Evolutionary conservation across 306 rosid genomes (phyloP), one percentile per base, ranked within the genome.

Genomic region (Casuarina glauca): DNA sequence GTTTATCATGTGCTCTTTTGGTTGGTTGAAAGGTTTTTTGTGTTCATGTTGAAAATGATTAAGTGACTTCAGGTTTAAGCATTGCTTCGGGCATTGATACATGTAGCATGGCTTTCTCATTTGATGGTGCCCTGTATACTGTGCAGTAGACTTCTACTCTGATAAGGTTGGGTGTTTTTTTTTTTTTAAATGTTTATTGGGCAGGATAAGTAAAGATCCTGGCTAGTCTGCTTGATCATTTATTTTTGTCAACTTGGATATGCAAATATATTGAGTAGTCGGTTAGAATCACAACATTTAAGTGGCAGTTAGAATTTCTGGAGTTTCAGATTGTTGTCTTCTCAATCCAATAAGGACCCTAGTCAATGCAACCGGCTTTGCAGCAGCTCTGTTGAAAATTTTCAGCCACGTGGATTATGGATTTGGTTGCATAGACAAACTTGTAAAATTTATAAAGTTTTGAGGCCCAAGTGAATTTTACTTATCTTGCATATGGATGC

Each of bases 11-110:
- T n/a, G 8, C 50, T 58, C 35, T 70, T 46, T 73, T 69, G 61
- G 54, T 38, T 55, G 49, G 66, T 49, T 75, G 57, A 43, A 72
- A 70, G 51, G 4, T 72, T 53, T 36, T 32, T 0, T 44, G 3
- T 5, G 39, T 42, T 44, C n/a, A 36, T 36, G 41, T 36, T 36
- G 26, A 62, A 32, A 62, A 62, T 5, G 36, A 15, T 63, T 19
- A 36, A 63, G 46, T 38, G 46, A 48, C 53, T 49, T 75, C 74
- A 26, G 66, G 53, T 73, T 80, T 67, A 43, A 46, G 39, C 32
- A 50, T 54, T 54, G 63, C 70, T 50, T 9, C 12, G 50, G 78
- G 57, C 71, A 74, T 46, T 80, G 74, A 61, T 48, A 26, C 3
- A 38, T 79, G 12, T 61, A 66, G 48, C 42, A 69, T 55, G 42